Conservation (phyloP, 257 asterid species). For the Solanum clarkiae region DNA sequence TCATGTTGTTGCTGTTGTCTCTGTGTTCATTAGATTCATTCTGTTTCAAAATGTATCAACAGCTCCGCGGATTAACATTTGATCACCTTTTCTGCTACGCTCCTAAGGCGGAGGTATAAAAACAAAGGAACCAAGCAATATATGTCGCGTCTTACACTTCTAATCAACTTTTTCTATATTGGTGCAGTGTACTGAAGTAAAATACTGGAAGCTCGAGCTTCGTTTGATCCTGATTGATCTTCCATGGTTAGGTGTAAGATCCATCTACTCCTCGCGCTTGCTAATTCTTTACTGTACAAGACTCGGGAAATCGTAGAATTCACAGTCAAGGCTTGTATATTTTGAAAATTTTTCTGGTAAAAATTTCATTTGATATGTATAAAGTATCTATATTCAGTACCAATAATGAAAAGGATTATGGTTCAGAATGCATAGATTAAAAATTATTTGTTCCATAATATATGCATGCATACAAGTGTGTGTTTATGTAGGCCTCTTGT, state of each 20-base stretch:
- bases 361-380: not conserved
- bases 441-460: too few relatives aligned
- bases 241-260: not conserved
- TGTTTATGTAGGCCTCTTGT: too few relatives aligned
- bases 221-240: not conserved
- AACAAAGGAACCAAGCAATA: not conserved
- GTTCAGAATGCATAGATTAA: not conserved
- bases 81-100: not conserved
- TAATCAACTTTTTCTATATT: not conserved
- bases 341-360: not conserved
- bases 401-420: not conserved
- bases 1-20: too few relatives aligned
- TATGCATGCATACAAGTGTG: too few relatives aligned
- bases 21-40: not conserved
- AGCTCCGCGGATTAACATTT: not conserved
- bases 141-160: not conserved
- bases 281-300: not conserved
- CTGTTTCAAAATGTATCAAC: not conserved
- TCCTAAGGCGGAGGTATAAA: not conserved
- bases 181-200: conserved; percentile 18
- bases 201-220: not conserved
- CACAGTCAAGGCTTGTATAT: not conserved
- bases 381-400: not conserved
- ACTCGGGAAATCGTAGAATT: not conserved
- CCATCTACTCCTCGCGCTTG: not conserved